Evolutionary conservation across 208 protist species (phyloP), one percentile per base, ranked within the genome.

Genomic region (Angomonas deanei): DNA sequence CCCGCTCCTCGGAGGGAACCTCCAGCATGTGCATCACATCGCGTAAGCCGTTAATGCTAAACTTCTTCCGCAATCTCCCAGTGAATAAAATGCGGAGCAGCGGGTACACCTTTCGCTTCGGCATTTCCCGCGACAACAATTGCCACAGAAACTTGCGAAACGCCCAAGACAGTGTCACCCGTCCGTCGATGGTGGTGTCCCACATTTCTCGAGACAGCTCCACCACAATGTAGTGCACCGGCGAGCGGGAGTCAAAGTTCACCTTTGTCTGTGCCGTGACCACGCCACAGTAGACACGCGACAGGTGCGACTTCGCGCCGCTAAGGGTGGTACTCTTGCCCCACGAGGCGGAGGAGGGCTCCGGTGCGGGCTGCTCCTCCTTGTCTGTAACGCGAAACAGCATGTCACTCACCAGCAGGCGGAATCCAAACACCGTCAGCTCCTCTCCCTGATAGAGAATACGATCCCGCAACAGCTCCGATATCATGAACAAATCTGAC

Each of bases 171-270:
- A 92, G 61, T 6, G 66, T 64, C 23, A 91, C 83, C 53, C 83
- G 73, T 33, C 88, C 88, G 59, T 94, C 88, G 21, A 90, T 61
- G 11, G 84, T 88, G 15, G 80, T 76, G 61, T 82, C 70, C 86
- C 88, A 94, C 88, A 94, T 94, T 61, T 94, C 83, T 4, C 70
- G 48, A 33, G 83, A 66, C 17, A 94, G 74, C 72, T 94, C 85
- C 3, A 94, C 36, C 17, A 92, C 63, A 31, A 94, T 50, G 75
- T 84, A 88, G 73, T 92, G 72, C 19, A 90, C 69, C 5, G 84
- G 77, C 0, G 88, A 94, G 46, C 87, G 76, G 0, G 88, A 92
- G 36, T 74, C 71, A 46, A 92, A 94, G 70, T 92, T 94, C 31
- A 92, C 72, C 28, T 68, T 60, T 0, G 88, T 94, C 10, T 57